Base-by-base conservation (phyloP, 805 yeast species). In the Wickerhamomyces tratensis region DNA sequence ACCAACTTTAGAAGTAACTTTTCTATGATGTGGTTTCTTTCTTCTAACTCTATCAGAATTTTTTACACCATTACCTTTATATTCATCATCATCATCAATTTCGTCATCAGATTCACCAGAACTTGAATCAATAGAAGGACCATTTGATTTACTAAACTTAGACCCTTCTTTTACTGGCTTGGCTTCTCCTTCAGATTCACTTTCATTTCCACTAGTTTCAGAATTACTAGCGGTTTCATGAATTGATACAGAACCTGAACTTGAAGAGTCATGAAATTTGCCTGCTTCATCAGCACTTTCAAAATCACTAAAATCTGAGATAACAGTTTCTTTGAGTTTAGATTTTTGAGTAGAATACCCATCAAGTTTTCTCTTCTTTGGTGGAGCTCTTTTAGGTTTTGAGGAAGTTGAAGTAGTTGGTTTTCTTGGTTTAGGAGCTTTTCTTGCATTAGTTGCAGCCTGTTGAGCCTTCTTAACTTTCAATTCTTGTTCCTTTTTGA, bases 11-110 rank as follows among this genome's bases (percentile, higher is more conserved):
- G 25, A 59, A 61, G 35, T 65, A 68, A 35, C 69, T 56, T 30
- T 61, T 57, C 39, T 64, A 58, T 33, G 67, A 68, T 1, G 76
- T 71, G 37, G 63, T 62, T 13, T 65, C 37, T 43, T 49, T 53
- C 27, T 52, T 48, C 43, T 59, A 60, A 27, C 41, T 5, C 13
- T 13, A 20, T 20, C 20, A 20, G 20, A 20, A 20, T 20, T 2
- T 20, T 20, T 20, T 20, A 20, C 20, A 20, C 20, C 20, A 33
- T 37, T 36, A 30, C 42, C 39, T 10, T 33, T 39, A 13, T 38
- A 37, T 46, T 52, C 44, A 50, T 58, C 44, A 45, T 43, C 7
- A 57, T 60, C 27, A 56, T 52, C 39, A 50, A 49, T 33, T 51
- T 51, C 37, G 46, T 39, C 25, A 40, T 36, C 48, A 10, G 30